These are phyloP conservation scores for Heritiera fomes DNA, from an alignment of 345 rosid genomes.

Conservation along the genomic window DNA sequence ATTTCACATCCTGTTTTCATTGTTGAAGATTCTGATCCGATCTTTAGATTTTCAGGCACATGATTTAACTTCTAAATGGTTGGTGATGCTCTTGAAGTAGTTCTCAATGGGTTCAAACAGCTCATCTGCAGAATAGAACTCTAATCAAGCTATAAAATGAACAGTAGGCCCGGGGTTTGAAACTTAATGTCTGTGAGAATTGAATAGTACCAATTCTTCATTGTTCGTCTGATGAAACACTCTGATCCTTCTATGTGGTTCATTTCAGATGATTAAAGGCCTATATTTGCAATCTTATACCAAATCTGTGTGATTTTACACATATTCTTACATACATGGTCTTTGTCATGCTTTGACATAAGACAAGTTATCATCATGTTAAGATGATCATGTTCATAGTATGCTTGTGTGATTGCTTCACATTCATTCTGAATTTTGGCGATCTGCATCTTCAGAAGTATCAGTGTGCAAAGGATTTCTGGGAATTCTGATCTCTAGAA, in stretches of 20 bases:
- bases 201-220: background rate
- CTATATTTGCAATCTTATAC: background rate
- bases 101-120: background rate
- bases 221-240: background rate
- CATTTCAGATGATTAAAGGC: background rate
- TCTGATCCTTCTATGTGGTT: background rate
- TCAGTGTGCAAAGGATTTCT: conserved; percentile 23
- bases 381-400: background rate
- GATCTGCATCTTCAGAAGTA: conserved; percentile 5
- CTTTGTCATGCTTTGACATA: background rate
- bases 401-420: background rate
- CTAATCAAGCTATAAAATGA: background rate
- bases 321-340: background rate
- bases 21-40: background rate
- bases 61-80: background rate
- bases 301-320: background rate
- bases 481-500: conserved; percentile 67
- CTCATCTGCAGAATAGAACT: background rate
- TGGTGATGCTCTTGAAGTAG: background rate
- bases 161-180: background rate
- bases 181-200: background rate
- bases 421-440: conserved; percentile 8
- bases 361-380: background rate
- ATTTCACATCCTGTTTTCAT: background rate
- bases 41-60: background rate